phyloP scores from a whole-genome alignment of 768 basidiomycete genomes.

The Tephrocybe rancida region DNA sequence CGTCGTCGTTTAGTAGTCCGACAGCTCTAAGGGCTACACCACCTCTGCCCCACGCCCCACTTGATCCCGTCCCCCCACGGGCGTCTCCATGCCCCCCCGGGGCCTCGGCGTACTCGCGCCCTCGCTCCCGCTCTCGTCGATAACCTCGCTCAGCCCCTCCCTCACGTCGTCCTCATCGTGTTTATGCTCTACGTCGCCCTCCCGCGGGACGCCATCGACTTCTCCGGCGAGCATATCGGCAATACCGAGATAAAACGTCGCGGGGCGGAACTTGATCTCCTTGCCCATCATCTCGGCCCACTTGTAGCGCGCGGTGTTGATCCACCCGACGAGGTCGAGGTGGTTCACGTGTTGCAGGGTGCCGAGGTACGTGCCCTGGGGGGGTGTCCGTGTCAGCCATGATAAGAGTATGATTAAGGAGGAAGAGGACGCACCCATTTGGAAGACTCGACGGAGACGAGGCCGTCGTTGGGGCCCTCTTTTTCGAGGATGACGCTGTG shows the following conservation, averaged over 20 bases:
- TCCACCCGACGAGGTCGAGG: conserved; percentile 92
- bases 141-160: conserved; percentile 15
- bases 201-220: conserved; percentile 59
- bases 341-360: conserved; percentile 91
- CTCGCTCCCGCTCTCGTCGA: not conserved
- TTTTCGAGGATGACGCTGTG: conserved; percentile 81
- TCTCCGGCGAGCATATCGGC: conserved; percentile 77
- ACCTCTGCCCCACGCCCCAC: too few species aligned
- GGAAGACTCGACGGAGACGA: conserved; percentile 86
- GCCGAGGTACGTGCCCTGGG: conserved; percentile 90
- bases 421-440: conserved; percentile 62
- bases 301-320: conserved; percentile 85
- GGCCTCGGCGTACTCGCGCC: not conserved
- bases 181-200: not conserved
- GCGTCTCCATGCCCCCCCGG: too few species aligned
- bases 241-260: conserved; percentile 87
- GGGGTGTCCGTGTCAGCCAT: not conserved
- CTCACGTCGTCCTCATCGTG: conserved; percentile 17
- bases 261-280: conserved; percentile 89
- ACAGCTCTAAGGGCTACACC: too few species aligned
- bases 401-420: not conserved
- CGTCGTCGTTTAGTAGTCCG: too few species aligned
- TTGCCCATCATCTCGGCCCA: conserved; percentile 88
- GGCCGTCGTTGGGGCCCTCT: conserved; percentile 93
- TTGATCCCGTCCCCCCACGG: too few species aligned